Base-by-base conservation (phyloP, 2,329 filamentous ascomycete genomes). In the Seiridium cupressi region DNA sequence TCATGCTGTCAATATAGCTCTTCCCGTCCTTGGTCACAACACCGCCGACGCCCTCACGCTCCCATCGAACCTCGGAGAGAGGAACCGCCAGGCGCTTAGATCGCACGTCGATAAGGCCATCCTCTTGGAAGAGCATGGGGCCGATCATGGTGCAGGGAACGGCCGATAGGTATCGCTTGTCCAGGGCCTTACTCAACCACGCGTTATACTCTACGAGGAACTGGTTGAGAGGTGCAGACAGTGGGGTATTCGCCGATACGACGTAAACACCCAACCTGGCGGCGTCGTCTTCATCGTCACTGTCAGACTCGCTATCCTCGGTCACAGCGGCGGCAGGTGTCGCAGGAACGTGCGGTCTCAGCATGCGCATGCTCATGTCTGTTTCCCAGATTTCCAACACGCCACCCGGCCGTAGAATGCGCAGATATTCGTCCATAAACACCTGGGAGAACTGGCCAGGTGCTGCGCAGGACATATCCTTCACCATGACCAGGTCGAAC, bases 401-500 rank as follows among this genome's bases (percentile, higher is more conserved):
- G 4, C 94, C 94, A 13, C 91, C 92, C 0, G 90, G 88, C 65
- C 84, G 87, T 42, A 97, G 79, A 10, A 96, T 77, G 18, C 93
- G 89, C 51, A 94, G 77, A 63, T 88, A 89, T 70, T 97, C 92
- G 64, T 91, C 89, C 61, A 87, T 79, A 34, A 85, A 73, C 4
- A 64, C 40, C 55, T 86, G 81, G 40, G 87, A 84, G 60, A 85
- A 79, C 49, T 84, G 77, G 34, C 84, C 84, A 6, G 89, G 81
- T n/a, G 86, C 76, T 31, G 79, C 84, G 64, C 95, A 80, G 58
- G 87, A 89, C 68, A 92, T 78, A 71, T 97, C 93, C 74, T 97
- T 97, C 70, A 92, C 83, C 81, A 97, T 92, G 68, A 98, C 84
- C 46, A 97, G 82, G 72, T 97, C 92, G 73, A 96, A 97, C 67